Conservation (phyloP, 2,329 filamentous ascomycete genomes). For the Verticillium nubilum region DNA sequence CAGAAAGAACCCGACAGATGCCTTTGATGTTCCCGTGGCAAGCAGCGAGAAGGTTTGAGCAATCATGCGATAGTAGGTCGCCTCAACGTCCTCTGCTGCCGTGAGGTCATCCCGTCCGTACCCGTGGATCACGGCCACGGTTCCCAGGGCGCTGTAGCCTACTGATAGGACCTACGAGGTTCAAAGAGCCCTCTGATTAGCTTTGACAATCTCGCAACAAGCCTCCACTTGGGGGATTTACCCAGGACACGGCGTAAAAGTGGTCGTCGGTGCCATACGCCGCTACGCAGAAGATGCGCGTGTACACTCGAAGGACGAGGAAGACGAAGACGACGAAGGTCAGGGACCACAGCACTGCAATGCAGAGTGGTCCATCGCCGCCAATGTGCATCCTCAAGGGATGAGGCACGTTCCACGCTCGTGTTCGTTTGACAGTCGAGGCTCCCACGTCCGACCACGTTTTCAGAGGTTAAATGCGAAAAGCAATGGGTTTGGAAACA, state of each 20-base stretch:
- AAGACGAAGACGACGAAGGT: constrained; percentile 18
- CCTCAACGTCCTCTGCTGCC: constrained; percentile 14
- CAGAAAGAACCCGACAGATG: constrained; percentile 32
- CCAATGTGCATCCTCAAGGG: background rate
- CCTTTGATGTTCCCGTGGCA: constrained; percentile 32
- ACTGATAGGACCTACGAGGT: background rate
- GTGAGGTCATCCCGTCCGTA: background rate
- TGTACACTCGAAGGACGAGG: constrained; percentile 28
- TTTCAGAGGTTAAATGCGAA: too few relatives aligned
- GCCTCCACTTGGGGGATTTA: constrained; percentile 11
- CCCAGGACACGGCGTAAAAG: constrained; percentile 24
- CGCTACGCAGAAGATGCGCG: constrained; percentile 22
- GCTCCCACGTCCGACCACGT: too few relatives aligned
- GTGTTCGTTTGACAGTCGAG: background rate
- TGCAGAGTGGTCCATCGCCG: constrained; percentile 1
- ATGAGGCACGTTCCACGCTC: background rate
- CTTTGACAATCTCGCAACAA: background rate
- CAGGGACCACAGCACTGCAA: constrained; percentile 16
- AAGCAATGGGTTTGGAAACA: too few relatives aligned
- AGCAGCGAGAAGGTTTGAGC: constrained; percentile 30
- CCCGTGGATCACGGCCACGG: background rate
- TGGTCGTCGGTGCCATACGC: constrained; percentile 27
- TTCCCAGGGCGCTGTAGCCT: background rate
- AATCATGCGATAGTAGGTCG: constrained; percentile 24
- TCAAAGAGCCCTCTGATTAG: background rate